Evolutionary conservation across 345 rosid species (phyloP).

Genomic region (Acer yangbiense): DNA sequence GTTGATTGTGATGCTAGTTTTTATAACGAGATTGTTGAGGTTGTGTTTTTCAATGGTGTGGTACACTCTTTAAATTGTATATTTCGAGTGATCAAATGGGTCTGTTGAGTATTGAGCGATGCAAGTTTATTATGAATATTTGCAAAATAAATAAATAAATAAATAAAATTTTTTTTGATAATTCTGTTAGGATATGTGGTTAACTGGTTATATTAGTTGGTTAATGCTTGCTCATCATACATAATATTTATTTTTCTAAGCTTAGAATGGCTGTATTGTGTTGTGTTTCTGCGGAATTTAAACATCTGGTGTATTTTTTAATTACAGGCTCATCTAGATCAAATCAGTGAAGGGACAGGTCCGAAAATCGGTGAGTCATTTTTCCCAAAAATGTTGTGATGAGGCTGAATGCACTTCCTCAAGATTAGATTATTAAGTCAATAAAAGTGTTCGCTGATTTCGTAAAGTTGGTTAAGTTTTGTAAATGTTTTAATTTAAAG

Average conservation of each 20-base stretch:
- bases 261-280: neutral
- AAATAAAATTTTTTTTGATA: too few relatives aligned
- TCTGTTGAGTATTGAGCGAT: neutral
- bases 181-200: neutral
- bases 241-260: neutral
- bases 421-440: neutral
- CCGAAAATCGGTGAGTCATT: conserved; percentile 60
- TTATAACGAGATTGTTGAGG: neutral
- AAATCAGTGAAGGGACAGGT: conserved; percentile 53
- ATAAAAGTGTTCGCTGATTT: neutral
- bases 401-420: neutral
- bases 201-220: neutral
- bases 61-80: neutral
- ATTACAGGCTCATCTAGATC: conserved; percentile 73
- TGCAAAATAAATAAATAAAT: too few relatives aligned
- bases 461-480: neutral
- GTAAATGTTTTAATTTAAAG: neutral
- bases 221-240: neutral
- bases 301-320: conserved; percentile 2
- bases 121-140: neutral
- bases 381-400: neutral
- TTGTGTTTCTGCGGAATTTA: neutral
- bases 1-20: neutral
- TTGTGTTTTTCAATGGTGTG: neutral
- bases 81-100: neutral